phyloP scores from a whole-genome alignment of 1,139 yeast species.

The Yamadazyma diospyri region DNA sequence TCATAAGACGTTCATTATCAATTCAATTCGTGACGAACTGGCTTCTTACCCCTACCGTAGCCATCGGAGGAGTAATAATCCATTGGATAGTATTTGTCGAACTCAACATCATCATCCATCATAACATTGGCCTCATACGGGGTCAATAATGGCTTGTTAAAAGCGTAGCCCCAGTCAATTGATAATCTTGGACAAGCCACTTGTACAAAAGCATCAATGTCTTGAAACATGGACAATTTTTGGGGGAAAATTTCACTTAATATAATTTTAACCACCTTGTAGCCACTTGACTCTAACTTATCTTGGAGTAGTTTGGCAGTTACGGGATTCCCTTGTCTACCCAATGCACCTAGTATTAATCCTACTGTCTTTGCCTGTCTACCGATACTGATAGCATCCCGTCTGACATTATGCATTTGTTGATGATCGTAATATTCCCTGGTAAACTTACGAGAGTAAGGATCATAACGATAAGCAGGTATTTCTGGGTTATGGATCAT shows the following conservation, averaged over 20 bases:
- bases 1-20: background rate
- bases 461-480: constrained; percentile 92
- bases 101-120: constrained; percentile 66
- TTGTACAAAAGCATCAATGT: constrained; percentile 92
- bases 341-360: constrained; percentile 88
- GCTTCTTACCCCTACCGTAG: constrained; percentile 83
- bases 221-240: constrained; percentile 89
- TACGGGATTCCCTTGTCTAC: constrained; percentile 88
- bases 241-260: constrained; percentile 92
- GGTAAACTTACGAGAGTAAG: constrained; percentile 88
- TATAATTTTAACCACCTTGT: constrained; percentile 74
- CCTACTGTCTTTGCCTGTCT: constrained; percentile 74
- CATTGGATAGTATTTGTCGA: constrained; percentile 83
- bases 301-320: constrained; percentile 67
- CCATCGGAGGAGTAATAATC: constrained; percentile 91
- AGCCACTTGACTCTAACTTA: constrained; percentile 50
- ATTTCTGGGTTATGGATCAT: constrained; percentile 96
- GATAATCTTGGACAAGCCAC: constrained; percentile 97
- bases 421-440: constrained; percentile 83
- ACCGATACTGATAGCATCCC: constrained; percentile 60
- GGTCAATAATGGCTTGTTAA: constrained; percentile 83
- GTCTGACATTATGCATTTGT: constrained; percentile 71
- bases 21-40: constrained; percentile 26
- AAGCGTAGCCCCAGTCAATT: constrained; percentile 99
- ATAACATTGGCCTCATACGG: constrained; percentile 97